Conservation (phyloP, 306 rosid genomes). For the Coriaria nepalensis region DNA sequence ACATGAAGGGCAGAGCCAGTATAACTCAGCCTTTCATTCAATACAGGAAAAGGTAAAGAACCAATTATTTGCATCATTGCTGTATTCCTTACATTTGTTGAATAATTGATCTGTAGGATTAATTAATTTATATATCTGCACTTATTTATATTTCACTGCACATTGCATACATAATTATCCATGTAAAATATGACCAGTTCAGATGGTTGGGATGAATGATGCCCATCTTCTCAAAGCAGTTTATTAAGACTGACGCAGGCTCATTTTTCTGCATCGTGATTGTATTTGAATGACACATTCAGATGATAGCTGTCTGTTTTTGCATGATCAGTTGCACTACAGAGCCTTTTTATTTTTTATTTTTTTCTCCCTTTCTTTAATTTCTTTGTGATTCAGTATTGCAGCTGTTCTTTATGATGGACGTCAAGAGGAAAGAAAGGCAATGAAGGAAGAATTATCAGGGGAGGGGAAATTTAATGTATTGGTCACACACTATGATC, state of each 20-base stretch:
- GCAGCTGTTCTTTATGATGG: slow-evolving; percentile 79
- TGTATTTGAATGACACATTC: slow-evolving; percentile 2
- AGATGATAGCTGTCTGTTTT: slow-evolving; percentile 1
- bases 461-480: slow-evolving; percentile 94
- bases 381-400: slow-evolving; percentile 48
- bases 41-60: slow-evolving; percentile 78
- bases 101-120: not conserved
- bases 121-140: not conserved
- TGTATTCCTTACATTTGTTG: not conserved
- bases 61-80: not conserved
- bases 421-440: slow-evolving; percentile 84
- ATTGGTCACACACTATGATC: slow-evolving; percentile 89
- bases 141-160: not conserved
- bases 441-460: slow-evolving; percentile 70
- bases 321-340: slow-evolving; percentile 7
- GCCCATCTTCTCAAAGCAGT: no score
- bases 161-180: no score
- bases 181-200: no score
- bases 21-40: slow-evolving; percentile 92
- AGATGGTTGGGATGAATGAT: no score
- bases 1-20: slow-evolving; percentile 97
- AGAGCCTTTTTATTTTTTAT: slow-evolving; percentile 4
- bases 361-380: slow-evolving; percentile 10
- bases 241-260: not conserved
- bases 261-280: not conserved